A percentile compares a stretch with the other conserved stretches of the same genome.
phyloP scores from a whole-genome alignment of 176 grass and related monocot species.

The Oryza brachyantha region DNA sequence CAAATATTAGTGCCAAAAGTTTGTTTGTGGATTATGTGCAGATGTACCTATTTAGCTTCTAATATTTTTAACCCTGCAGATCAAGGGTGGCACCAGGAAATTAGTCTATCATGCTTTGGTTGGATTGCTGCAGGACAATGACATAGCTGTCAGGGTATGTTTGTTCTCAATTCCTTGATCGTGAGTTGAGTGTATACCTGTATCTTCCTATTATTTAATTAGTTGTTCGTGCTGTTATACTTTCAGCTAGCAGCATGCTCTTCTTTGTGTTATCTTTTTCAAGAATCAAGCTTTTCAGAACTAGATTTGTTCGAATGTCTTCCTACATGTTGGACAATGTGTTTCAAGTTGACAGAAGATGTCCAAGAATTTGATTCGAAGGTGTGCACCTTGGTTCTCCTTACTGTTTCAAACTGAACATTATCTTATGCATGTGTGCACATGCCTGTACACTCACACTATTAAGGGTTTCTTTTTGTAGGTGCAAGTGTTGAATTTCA shows the following conservation, averaged over 20 bases:
- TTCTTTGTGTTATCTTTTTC: conserved; percentile 94
- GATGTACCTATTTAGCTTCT: conserved; percentile 23
- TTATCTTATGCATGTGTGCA: neutral
- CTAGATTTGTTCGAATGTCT: conserved; percentile 91
- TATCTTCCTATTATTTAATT: conserved; percentile 32
- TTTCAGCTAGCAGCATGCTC: conserved; percentile 94
- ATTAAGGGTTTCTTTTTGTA: conserved; percentile 36
- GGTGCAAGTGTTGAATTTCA: conserved; percentile 99
- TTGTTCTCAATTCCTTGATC: conserved; percentile 20
- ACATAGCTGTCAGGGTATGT: conserved; percentile 81
- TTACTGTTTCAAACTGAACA: conserved; percentile 15
- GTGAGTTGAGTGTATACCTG: conserved; percentile 5
- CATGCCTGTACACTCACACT: neutral
- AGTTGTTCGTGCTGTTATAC: conserved; percentile 30
- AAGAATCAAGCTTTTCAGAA: conserved; percentile 95
- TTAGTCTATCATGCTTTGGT: conserved; percentile 87
- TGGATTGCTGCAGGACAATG: conserved; percentile 82
- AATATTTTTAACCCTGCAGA: conserved; percentile 55
- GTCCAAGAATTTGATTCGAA: conserved; percentile 99
- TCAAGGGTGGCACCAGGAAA: conserved; percentile 90
- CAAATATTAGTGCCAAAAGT: conserved; percentile 11
- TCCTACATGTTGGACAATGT: conserved; percentile 91
- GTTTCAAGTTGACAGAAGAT: conserved; percentile 93
- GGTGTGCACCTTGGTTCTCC: conserved; percentile 49
- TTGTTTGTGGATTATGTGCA: conserved; percentile 7